Conservation (phyloP, 495 filamentous ascomycete genomes). For the Penicillium flavigenum region DNA sequence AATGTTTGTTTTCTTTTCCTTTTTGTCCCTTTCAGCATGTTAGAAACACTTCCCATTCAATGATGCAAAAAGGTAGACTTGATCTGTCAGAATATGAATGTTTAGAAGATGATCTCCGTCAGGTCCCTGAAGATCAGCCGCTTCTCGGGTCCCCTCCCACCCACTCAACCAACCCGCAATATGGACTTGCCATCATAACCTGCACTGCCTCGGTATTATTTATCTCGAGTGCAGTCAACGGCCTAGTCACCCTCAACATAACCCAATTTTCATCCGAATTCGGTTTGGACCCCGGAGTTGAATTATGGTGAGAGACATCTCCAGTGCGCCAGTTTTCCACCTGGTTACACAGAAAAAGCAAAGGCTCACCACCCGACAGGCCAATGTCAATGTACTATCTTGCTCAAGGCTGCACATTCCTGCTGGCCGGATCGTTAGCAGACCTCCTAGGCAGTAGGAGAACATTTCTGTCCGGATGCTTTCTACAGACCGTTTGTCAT, state of each 20-base stretch:
- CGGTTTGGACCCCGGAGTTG: conserved; percentile 26
- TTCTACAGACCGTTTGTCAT: conserved; percentile 42
- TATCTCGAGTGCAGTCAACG: neutral
- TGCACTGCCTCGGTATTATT: conserved; percentile 6
- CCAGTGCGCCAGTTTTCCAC: neutral
- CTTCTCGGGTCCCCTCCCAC: neutral
- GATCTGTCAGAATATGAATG: neutral
- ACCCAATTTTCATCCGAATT: conserved; percentile 46
- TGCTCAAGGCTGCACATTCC: conserved; percentile 44
- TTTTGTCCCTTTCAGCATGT: neutral
- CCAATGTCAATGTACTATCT: conserved; percentile 48
- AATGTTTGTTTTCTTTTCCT: neutral
- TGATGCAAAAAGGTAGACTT: neutral
- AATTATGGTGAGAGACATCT: conserved; percentile 41
- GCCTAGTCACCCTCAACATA: conserved; percentile 41
- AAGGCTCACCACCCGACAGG: conserved; percentile 18
- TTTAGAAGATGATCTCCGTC: conserved; percentile 4
- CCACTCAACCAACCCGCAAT: neutral
- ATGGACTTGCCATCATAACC: neutral
- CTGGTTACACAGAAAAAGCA: neutral
- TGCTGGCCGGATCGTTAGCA: conserved; percentile 50
- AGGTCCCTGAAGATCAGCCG: conserved; percentile 9
- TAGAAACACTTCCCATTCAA: neutral
- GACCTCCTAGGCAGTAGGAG: conserved; percentile 51
- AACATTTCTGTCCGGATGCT: conserved; percentile 45